Evolutionary conservation across 345 rosid genomes (phyloP).

Genomic region (Populus alba): DNA sequence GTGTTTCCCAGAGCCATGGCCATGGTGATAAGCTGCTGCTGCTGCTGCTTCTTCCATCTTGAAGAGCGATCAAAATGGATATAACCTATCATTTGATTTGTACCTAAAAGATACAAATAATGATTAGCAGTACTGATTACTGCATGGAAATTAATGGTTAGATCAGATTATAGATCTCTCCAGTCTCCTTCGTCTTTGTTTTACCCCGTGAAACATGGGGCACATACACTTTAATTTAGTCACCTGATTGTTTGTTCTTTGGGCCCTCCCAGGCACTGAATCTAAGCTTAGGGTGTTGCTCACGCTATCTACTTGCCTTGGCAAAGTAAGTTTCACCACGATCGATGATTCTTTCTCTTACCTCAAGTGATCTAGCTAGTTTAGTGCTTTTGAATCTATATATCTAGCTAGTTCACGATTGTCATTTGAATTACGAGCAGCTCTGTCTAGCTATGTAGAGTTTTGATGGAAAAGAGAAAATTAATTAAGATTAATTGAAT

Average conservation of each 20-base stretch:
- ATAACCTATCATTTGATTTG: background rate
- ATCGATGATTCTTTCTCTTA: background rate
- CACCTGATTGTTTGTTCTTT: conserved; percentile 7
- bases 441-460: background rate
- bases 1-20: background rate
- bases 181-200: background rate
- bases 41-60: too few species aligned
- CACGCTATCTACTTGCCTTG: conserved; percentile 3
- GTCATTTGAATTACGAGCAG: background rate
- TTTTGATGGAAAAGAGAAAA: background rate
- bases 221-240: conserved; percentile 7
- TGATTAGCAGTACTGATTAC: background rate
- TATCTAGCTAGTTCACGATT: too few species aligned
- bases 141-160: too few species aligned
- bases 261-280: conserved; percentile 2
- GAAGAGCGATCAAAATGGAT: background rate
- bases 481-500: background rate
- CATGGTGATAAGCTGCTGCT: background rate
- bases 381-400: background rate
- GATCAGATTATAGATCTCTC: background rate
- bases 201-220: conserved; percentile 18
- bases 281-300: conserved; percentile 6
- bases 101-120: conserved; percentile 7
- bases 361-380: background rate
- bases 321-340: background rate